phyloP scores from a whole-genome alignment of 768 basidiomycete species.

The Leccinum truebloodii region DNA sequence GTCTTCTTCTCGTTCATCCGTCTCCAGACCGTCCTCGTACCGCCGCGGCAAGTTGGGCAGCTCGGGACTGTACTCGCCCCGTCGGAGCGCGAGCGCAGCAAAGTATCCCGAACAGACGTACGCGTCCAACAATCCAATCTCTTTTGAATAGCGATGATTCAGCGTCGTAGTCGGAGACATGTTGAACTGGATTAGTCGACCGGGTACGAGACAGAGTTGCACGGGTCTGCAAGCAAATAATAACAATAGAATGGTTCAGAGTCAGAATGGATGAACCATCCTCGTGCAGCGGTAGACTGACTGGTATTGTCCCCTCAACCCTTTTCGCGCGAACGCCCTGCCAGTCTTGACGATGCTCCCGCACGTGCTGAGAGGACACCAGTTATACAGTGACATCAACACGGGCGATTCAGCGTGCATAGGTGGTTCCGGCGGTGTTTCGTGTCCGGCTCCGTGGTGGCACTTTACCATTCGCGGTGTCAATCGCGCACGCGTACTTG shows the following conservation, averaged over 20 bases:
- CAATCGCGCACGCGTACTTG: conserved; percentile 51
- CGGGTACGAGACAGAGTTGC: conserved; percentile 73
- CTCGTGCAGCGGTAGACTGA: conserved; percentile 37
- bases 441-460: conserved; percentile 38
- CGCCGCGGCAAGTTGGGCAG: conserved; percentile 58
- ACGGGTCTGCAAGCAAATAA: conserved; percentile 48
- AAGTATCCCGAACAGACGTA: conserved; percentile 89
- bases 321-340: conserved; percentile 69
- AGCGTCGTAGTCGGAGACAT: conserved; percentile 59
- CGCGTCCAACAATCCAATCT: conserved; percentile 66
- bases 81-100: conserved; percentile 64
- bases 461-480: conserved; percentile 50
- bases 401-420: conserved; percentile 56
- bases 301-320: conserved; percentile 77
- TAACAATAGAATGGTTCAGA: neutral
- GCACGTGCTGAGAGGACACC: conserved; percentile 85
- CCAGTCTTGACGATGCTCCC: conserved; percentile 73
- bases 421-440: conserved; percentile 51
- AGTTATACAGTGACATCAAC: conserved; percentile 72
- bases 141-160: conserved; percentile 54
- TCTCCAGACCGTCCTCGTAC: conserved; percentile 89
- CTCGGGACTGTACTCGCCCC: conserved; percentile 62
- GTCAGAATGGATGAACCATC: neutral
- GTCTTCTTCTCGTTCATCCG: conserved; percentile 86
- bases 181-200: conserved; percentile 71